Conservation (phyloP, 2,329 filamentous ascomycete species). For the Alternaria conjuncta region DNA sequence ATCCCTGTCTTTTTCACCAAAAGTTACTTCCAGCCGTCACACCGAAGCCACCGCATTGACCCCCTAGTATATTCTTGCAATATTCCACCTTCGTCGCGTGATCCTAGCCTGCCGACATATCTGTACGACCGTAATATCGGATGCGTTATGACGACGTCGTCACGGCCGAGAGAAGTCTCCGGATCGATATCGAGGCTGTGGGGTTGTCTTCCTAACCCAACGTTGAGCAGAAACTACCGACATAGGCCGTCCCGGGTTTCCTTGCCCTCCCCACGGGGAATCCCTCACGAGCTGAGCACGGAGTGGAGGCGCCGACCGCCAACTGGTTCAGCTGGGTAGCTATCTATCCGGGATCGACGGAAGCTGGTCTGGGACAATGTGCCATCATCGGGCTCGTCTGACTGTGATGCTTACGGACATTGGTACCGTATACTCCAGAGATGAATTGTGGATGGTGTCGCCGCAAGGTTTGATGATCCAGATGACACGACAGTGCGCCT, state of each 20-base stretch:
- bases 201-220: conserved; percentile 7
- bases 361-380: conserved; percentile 5
- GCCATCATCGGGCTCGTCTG: conserved; percentile 11
- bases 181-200: conserved; percentile 8
- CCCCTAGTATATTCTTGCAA: conserved; percentile 16
- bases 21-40: conserved; percentile 8
- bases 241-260: conserved; percentile 4
- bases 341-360: conserved; percentile 13
- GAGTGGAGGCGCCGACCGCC: conserved; percentile 5
- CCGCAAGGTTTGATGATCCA: conserved; percentile 10
- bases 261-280: conserved; percentile 13
- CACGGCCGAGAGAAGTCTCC: background rate
- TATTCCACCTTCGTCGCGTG: conserved; percentile 13
- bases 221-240: conserved; percentile 18
- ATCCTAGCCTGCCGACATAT: conserved; percentile 11
- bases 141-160: conserved; percentile 12
- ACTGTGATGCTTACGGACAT: conserved; percentile 11
- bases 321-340: conserved; percentile 1
- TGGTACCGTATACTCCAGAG: conserved; percentile 15
- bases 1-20: conserved; percentile 14
- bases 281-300: conserved; percentile 10
- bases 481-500: conserved; percentile 1
- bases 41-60: conserved; percentile 10
- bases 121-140: conserved; percentile 9
- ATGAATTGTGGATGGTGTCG: conserved; percentile 13